Percentiles rank a stretch among this genome's conserved stretches.
Conservation (phyloP, 1,284 basidiomycete genomes). For the Tilletiopsis washingtonensis region DNA sequence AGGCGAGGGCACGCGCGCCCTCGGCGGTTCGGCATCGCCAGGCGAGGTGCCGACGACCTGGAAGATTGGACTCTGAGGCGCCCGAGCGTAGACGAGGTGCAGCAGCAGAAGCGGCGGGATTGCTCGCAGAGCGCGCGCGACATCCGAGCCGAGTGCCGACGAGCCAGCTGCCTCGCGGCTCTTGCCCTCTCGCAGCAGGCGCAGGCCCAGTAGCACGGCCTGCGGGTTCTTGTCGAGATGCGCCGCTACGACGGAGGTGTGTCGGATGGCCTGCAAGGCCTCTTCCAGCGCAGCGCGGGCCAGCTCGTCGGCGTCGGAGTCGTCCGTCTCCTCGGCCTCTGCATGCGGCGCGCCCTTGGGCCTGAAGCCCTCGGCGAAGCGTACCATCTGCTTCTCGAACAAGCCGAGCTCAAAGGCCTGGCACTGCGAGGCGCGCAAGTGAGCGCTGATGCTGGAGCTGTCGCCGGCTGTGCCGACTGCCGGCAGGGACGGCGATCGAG, state of each 20-base stretch:
- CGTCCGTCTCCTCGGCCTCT: constrained; percentile 18
- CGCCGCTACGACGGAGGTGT: constrained; percentile 33
- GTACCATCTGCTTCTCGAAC: constrained; percentile 39
- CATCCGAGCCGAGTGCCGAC: neutral
- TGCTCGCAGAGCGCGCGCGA: constrained; percentile 27
- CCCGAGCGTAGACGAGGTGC: constrained; percentile 38
- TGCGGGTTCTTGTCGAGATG: constrained; percentile 32
- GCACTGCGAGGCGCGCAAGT: constrained; percentile 12
- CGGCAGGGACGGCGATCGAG: neutral
- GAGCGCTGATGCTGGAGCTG: too few species aligned
- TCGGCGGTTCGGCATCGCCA: neutral
- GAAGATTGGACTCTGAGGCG: constrained; percentile 18
- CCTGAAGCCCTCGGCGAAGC: constrained; percentile 31
- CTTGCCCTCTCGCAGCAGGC: neutral
- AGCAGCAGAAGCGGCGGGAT: constrained; percentile 37
- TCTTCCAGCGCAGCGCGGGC: constrained; percentile 40
- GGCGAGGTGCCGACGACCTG: constrained; percentile 13
- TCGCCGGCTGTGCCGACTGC: too few species aligned
- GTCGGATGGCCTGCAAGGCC: constrained; percentile 35
- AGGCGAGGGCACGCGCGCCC: constrained; percentile 21
- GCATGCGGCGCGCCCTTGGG: neutral
- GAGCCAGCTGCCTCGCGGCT: neutral
- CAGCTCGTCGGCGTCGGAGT: constrained; percentile 40
- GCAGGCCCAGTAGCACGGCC: constrained; percentile 10
- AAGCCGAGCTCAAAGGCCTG: constrained; percentile 37